Percentiles rank a stretch among this genome's conserved stretches.
Conservation (phyloP, 305 asterid genomes). For the Salvia sclarea region DNA sequence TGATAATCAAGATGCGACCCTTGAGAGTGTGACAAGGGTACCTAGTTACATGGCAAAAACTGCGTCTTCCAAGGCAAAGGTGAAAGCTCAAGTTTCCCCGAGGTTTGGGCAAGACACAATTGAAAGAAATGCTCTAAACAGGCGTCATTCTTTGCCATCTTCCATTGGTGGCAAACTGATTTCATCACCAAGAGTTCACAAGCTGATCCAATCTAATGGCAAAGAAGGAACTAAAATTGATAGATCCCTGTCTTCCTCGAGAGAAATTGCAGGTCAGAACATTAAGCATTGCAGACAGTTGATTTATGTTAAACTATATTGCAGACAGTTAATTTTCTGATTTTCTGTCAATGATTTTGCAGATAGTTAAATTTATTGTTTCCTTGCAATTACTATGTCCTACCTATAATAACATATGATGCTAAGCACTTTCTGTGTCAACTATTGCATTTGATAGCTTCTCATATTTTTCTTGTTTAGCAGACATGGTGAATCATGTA, state of each 20-base stretch:
- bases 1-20: constrained; percentile 38
- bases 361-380: no score
- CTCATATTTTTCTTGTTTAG: constrained; percentile 13
- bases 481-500: constrained; percentile 48
- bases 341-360: no score
- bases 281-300: not conserved
- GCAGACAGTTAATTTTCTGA: no score
- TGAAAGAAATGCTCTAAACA: constrained; percentile 42
- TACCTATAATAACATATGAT: not conserved
- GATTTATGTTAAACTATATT: not conserved
- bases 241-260: constrained; percentile 51
- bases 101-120: constrained; percentile 46
- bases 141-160: constrained; percentile 59
- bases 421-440: not conserved
- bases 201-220: constrained; percentile 50
- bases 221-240: constrained; percentile 48
- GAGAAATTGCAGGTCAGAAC: constrained; percentile 43
- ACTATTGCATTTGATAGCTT: not conserved
- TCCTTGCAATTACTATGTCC: not conserved
- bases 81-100: constrained; percentile 48
- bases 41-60: constrained; percentile 71
- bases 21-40: constrained; percentile 36
- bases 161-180: constrained; percentile 45
- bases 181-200: constrained; percentile 52
- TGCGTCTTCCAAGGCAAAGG: constrained; percentile 62